Conservation (phyloP, 2,329 filamentous ascomycete species). For the Colletotrichum sansevieriae region DNA sequence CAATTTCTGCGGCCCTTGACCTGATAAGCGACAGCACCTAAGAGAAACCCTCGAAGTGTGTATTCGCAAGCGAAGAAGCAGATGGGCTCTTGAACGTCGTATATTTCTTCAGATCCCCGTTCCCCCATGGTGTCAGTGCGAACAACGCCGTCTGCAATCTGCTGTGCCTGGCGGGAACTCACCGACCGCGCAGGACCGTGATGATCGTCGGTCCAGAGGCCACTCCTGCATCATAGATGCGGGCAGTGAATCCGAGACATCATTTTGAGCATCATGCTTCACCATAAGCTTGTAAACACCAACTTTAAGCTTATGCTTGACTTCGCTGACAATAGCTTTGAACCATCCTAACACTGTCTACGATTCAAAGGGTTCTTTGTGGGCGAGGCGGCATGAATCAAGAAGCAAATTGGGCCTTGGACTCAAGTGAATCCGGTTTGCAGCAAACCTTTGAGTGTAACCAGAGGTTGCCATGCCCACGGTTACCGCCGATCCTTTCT, state of each 20-base stretch:
- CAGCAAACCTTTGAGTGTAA: neutral
- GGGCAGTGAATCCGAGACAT: neutral
- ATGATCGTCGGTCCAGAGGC: slow-evolving; percentile 7
- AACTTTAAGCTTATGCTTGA: slow-evolving; percentile 16
- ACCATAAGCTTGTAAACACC: slow-evolving; percentile 11
- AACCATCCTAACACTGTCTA: neutral
- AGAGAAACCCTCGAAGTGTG: no score
- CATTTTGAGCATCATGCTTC: slow-evolving; percentile 13
- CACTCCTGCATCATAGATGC: slow-evolving; percentile 18
- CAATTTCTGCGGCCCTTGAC: slow-evolving; percentile 6
- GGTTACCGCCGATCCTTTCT: slow-evolving; percentile 4
- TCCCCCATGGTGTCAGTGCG: slow-evolving; percentile 3
- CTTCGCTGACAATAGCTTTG: neutral
- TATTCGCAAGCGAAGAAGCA: no score
- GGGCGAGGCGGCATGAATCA: neutral
- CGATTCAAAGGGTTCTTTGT: neutral
- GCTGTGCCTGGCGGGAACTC: neutral
- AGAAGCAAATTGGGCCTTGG: neutral
- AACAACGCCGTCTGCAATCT: slow-evolving; percentile 7
- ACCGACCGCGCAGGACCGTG: neutral
- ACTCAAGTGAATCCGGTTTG: neutral
- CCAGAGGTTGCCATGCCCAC: neutral
- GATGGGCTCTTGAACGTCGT: neutral
- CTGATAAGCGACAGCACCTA: neutral
- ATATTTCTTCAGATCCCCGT: neutral